Evolutionary conservation across 768 basidiomycete species (phyloP), one percentile per base, ranked within the genome.

Genomic region (Hericium rajendrae): DNA sequence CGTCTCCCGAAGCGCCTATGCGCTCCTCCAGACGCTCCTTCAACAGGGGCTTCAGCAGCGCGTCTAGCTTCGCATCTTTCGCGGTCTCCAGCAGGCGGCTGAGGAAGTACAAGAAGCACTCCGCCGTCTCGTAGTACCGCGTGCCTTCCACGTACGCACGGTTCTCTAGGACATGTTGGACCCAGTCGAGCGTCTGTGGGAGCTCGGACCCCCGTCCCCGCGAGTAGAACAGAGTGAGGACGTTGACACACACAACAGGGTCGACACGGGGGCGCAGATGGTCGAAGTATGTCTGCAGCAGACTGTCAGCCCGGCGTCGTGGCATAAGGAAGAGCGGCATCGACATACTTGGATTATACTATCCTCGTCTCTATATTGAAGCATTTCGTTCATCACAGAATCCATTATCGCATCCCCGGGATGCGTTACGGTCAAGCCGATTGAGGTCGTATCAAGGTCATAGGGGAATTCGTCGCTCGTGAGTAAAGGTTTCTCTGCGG

Each of bases 381-480:
- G 72, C 75, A 83, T 83, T 56, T 83, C 79, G 62, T 83, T 75
- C 73, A 84, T 76, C 9, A 83, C 71, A 2, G 74, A 72, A 38
- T 68, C 64, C 2, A 72, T 71, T 11, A 74, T 62, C 12, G 64
- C 66, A 20, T 68, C 66, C 53, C 67, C 64, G 10, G 57, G 68
- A 56, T 65, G 59, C 28, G 73, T 68, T 32, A 82, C 71, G 1
- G 75, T 78, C 26, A 82, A 67, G 15, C 69, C 81, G 11, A 84
- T 55, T 4, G 83, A 80, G 0, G 83, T 83, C 0, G 81, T 83
- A 59, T 83, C 82, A 26, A 82, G 66, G 66, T 84, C 83, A 58
- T 71, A 74, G 0, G 81, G 80, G 60, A 79, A 81, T 24, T 71
- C 67, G 43, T 74, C 72, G 3, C 78, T 79, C 3, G 79, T 81